phyloP scores from a whole-genome alignment of 257 asterid genomes.

The Penstemon barbatus region DNA sequence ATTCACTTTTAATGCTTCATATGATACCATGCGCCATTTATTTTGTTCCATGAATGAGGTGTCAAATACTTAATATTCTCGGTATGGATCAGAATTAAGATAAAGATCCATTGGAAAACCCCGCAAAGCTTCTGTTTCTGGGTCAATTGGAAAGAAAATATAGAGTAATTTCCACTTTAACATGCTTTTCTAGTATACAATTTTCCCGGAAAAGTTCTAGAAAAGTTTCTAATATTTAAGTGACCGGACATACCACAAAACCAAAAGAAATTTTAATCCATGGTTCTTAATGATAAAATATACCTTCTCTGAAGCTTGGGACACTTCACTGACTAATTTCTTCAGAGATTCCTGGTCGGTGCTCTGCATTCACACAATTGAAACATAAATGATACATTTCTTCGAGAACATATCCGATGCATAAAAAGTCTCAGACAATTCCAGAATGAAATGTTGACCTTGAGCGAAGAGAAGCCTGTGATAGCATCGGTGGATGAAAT shows the following conservation, averaged over 20 bases:
- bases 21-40: background rate
- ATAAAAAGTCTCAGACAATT: background rate
- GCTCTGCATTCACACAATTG: slow-evolving; percentile 45
- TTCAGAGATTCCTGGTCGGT: slow-evolving; percentile 65
- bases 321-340: slow-evolving; percentile 40
- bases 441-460: slow-evolving; percentile 36
- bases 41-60: background rate
- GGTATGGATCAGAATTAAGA: too few relatives aligned
- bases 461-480: slow-evolving; percentile 75
- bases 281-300: background rate
- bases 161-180: too few relatives aligned
- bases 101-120: too few relatives aligned
- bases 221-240: too few relatives aligned
- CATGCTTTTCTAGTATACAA: too few relatives aligned
- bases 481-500: slow-evolving; percentile 53
- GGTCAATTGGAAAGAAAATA: too few relatives aligned
- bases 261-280: too few relatives aligned
- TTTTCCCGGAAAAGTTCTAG: too few relatives aligned
- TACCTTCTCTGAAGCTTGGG: slow-evolving; percentile 50
- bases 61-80: slow-evolving; percentile 3
- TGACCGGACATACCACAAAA: too few relatives aligned
- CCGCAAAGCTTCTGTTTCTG: too few relatives aligned
- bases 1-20: background rate
- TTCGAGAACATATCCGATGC: background rate
- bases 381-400: background rate